A percentile compares a stretch with the other conserved stretches of the same genome.
Conservation (phyloP, 2,329 filamentous ascomycete species). For the Colletotrichum camelliae region DNA sequence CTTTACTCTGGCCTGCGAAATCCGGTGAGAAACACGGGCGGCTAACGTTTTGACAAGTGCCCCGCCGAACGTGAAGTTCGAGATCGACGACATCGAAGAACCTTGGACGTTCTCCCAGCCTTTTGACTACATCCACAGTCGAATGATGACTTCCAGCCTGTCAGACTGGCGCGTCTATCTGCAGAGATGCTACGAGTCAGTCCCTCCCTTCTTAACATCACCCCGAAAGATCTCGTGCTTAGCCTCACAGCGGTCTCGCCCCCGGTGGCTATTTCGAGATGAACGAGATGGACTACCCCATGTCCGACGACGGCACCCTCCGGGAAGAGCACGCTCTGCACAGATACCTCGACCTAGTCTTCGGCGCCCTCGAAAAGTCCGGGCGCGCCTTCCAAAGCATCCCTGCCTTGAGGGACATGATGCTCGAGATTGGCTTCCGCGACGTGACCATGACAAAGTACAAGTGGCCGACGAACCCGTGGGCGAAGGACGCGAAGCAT, state of each 20-base stretch:
- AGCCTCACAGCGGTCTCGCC: background rate
- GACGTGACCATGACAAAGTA: background rate
- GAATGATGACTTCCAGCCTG: slow-evolving; percentile 32
- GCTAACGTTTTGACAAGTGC: slow-evolving; percentile 31
- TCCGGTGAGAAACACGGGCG: accelerated
- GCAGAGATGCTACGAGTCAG: slow-evolving; percentile 36
- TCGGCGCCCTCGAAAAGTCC: background rate
- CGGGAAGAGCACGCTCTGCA: background rate
- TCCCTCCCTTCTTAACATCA: background rate
- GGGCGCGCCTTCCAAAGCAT: background rate
- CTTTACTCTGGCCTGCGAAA: accelerated
- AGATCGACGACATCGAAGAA: slow-evolving; percentile 45
- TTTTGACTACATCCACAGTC: slow-evolving; percentile 30
- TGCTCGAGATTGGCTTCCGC: background rate
- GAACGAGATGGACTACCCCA: background rate
- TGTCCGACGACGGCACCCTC: background rate
- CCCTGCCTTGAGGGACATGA: background rate
- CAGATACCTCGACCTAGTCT: background rate
- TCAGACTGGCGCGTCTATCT: slow-evolving; percentile 26
- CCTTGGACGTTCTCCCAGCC: slow-evolving; percentile 39
- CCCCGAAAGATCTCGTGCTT: accelerated
- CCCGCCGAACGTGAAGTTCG: slow-evolving; percentile 55
- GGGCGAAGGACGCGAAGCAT: background rate
- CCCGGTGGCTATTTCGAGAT: background rate
- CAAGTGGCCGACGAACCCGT: background rate